Evolutionary conservation across 345 rosid species (phyloP).

Genomic region (Rhodamnia argentea): DNA sequence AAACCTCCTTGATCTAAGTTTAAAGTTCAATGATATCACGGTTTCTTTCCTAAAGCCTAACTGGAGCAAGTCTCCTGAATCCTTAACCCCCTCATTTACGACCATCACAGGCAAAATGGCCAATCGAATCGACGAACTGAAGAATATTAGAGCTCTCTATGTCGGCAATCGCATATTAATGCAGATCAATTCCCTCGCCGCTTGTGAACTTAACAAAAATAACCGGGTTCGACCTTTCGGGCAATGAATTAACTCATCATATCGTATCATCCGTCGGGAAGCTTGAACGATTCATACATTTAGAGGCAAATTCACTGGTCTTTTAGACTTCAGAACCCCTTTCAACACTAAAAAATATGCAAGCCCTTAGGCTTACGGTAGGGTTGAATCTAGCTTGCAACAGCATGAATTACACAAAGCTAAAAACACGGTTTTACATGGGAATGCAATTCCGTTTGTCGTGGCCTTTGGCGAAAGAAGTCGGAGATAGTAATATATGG

Average conservation of each 20-base stretch:
- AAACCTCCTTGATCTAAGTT: background rate
- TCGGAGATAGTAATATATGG: background rate
- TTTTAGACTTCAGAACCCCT: background rate
- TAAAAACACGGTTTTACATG: no score
- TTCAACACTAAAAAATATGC: background rate
- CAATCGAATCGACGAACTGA: background rate
- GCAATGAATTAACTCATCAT: background rate
- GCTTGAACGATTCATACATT: rapidly evolving
- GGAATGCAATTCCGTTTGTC: no score
- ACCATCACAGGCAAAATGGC: background rate
- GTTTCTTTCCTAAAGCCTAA: background rate
- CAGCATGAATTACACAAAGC: background rate
- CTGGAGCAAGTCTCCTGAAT: background rate
- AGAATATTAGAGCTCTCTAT: background rate
- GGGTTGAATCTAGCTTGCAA: background rate
- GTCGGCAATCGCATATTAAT: background rate
- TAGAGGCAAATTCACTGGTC: no score
- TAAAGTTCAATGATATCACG: background rate
- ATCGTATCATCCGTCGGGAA: background rate
- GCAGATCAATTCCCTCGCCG: background rate
- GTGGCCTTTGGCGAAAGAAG: no score
- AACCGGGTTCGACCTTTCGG: background rate
- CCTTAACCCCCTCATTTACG: background rate
- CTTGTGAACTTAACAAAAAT: background rate
- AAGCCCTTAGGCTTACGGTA: background rate